Evolutionary conservation across 371 early-diverging fungal genomes (phyloP).

Genomic region (Massospora cicadina): DNA sequence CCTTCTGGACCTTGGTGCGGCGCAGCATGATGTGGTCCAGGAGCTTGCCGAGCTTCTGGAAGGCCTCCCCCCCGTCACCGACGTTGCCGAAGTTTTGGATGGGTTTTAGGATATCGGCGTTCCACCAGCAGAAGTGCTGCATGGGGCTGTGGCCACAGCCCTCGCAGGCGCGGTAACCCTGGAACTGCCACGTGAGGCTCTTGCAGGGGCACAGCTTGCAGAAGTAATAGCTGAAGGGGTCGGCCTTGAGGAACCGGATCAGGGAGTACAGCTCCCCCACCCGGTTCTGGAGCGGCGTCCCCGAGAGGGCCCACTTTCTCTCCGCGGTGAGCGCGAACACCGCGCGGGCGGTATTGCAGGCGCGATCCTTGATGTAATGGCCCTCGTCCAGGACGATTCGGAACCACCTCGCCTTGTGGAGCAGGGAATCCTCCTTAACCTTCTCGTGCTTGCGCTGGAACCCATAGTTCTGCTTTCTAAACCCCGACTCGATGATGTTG

Average conservation of each 20-base stretch:
- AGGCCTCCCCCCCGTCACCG: constrained; percentile 47
- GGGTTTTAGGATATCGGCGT: constrained; percentile 79
- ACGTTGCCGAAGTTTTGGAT: constrained; percentile 61
- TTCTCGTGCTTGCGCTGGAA: constrained; percentile 28
- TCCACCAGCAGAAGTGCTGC: constrained; percentile 93
- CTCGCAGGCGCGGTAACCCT: constrained; percentile 34
- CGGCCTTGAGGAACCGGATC: constrained; percentile 54
- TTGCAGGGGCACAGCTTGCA: constrained; percentile 76
- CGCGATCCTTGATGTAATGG: constrained; percentile 90
- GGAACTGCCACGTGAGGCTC: constrained; percentile 60
- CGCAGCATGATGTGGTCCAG: constrained; percentile 86
- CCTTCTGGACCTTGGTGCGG: constrained; percentile 78
- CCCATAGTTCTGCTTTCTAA: constrained; percentile 58
- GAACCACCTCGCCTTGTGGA: constrained; percentile 67
- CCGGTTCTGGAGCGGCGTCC: constrained; percentile 96
- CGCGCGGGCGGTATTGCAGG: constrained; percentile 72
- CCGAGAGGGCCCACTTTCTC: constrained; percentile 78
- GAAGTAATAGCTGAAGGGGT: constrained; percentile 54
- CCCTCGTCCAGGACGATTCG: constrained; percentile 77
- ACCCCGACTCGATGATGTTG: constrained; percentile 50
- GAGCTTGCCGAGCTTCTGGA: constrained; percentile 54
- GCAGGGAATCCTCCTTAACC: constrained; percentile 38
- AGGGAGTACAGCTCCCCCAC: constrained; percentile 93
- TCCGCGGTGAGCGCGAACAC: constrained; percentile 61
- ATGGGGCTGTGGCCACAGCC: constrained; percentile 60